These are phyloP conservation scores for Fusarium sp. DNA, from an alignment of 2,329 filamentous ascomycete genomes.

Conservation along the genomic window DNA sequence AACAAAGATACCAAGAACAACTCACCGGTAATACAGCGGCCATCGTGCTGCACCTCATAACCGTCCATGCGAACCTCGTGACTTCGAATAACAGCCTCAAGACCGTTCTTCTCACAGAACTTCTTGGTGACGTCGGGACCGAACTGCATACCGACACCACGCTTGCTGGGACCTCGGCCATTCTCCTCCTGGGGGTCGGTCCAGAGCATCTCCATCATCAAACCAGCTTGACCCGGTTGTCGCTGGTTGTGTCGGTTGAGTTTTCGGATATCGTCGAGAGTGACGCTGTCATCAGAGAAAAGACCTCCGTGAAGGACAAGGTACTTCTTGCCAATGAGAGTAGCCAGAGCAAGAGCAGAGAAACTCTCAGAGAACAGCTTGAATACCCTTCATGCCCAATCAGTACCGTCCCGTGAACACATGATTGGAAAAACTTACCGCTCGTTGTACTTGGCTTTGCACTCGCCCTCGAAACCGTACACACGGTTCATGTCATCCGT, in stretches of 20 bases:
- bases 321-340: conserved; percentile 89
- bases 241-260: conserved; percentile 89
- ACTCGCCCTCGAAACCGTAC: conserved; percentile 98
- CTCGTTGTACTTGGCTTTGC: conserved; percentile 97
- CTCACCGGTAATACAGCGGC: conserved; percentile 89
- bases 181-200: conserved; percentile 90
- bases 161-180: conserved; percentile 92
- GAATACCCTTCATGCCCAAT: conserved; percentile 70
- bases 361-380: conserved; percentile 99
- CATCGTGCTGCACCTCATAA: conserved; percentile 98
- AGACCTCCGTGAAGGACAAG: conserved; percentile 93
- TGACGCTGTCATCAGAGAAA: conserved; percentile 94
- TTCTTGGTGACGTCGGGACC: conserved; percentile 95
- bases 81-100: conserved; percentile 94
- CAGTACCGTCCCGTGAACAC: not conserved
- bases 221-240: conserved; percentile 89
- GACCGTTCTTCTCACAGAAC: conserved; percentile 95
- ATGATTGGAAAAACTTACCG: conserved; percentile 51
- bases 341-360: conserved; percentile 90
- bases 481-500: conserved; percentile 99
- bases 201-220: conserved; percentile 99
- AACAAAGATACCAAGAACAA: conserved; percentile 10
- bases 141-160: conserved; percentile 95
- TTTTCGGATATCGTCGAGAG: conserved; percentile 92
- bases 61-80: conserved; percentile 99